Base-by-base conservation (phyloP, 164 flowering plant genomes). In the Vitis amurensis region DNA sequence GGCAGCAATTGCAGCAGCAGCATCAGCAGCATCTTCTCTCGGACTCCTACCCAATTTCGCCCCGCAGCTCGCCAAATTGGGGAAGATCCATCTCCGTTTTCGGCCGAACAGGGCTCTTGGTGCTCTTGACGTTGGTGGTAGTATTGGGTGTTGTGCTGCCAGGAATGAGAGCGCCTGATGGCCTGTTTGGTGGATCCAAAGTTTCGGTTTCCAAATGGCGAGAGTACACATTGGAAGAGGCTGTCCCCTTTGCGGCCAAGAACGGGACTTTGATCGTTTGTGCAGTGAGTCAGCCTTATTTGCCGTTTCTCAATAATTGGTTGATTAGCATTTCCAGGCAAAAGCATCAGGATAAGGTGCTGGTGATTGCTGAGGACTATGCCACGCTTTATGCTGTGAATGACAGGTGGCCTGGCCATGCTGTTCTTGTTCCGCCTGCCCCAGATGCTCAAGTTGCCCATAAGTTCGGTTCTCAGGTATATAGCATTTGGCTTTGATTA, bases 281-380 rank as follows among this genome's bases (percentile, higher is more conserved):
- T 63, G 95, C 92, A 2, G 98, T 93, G 61, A 93, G 99, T 76
- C 85, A 87, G 29, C 91, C 99, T 62, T 96, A 96, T 71, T 73
- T 93, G 76, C 95, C 97, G 0, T 96, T 93, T 71, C 77, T 96
- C 37, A 96, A 76, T 70, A 96, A 96, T 66, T 95, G 99, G 98
- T 73, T 93, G 86, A 95, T 95, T 70, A 90, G 99, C 70, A 80
- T 93, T 64, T 15, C 86, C 8, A 86, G 91, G 80, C 96, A 86
- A 60, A 86, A 86, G 77, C 97, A 91, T 68, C 91, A 89, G 68
- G 98, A 93, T 8, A 86, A 87, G 73, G 99, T 96, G 17, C 84
- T 96, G 47, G 98, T 96, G 8, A 91, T 95, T 61, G 98, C 99
- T 8, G 97, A 95, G 85, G 99, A 95, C 69, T 95, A 95, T 73